A percentile compares a stretch with the other conserved stretches of the same genome.
Conservation (phyloP, 208 protist genomes). For the Crithidia expoeki region DNA sequence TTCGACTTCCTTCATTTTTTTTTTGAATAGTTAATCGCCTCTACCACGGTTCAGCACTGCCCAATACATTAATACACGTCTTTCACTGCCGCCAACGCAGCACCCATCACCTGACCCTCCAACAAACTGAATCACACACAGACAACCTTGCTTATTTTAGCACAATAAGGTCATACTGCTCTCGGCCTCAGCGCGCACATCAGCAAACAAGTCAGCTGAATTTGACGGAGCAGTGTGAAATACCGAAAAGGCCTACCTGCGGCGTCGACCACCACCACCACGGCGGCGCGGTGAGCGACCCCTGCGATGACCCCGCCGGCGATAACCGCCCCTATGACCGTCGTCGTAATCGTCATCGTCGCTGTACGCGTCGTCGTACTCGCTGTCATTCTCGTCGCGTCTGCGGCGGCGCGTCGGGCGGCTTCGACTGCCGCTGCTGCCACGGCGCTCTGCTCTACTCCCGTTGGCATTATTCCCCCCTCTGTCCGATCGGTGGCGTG, state of each 20-base stretch:
- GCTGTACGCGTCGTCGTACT: conserved; percentile 5
- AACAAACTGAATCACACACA: too few relatives aligned
- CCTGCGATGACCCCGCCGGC: conserved; percentile 4
- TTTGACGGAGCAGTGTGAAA: not conserved
- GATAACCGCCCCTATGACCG: not conserved
- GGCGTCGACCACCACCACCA: conserved; percentile 10
- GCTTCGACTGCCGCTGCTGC: not conserved
- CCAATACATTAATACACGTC: too few relatives aligned
- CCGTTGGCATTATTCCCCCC: conserved; percentile 8
- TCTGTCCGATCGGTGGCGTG: not conserved
- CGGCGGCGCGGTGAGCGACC: conserved; percentile 6
- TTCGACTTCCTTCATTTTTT: too few relatives aligned
- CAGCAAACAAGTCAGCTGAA: conserved; percentile 21
- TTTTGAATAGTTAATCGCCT: too few relatives aligned
- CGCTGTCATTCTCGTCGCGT: not conserved
- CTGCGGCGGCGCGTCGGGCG: not conserved
- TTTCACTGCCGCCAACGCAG: too few relatives aligned
- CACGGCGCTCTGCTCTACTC: not conserved
- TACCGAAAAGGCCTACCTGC: too few relatives aligned
- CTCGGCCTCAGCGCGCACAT: too few relatives aligned
- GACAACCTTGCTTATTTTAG: too few relatives aligned
- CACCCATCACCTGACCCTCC: too few relatives aligned
- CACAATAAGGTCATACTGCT: too few relatives aligned
- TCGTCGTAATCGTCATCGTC: conserved; percentile 10
- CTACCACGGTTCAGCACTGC: too few relatives aligned